Evolutionary conservation across 371 early-diverging fungal genomes (phyloP).

Genomic region (Saksenaea vasiformis): DNA sequence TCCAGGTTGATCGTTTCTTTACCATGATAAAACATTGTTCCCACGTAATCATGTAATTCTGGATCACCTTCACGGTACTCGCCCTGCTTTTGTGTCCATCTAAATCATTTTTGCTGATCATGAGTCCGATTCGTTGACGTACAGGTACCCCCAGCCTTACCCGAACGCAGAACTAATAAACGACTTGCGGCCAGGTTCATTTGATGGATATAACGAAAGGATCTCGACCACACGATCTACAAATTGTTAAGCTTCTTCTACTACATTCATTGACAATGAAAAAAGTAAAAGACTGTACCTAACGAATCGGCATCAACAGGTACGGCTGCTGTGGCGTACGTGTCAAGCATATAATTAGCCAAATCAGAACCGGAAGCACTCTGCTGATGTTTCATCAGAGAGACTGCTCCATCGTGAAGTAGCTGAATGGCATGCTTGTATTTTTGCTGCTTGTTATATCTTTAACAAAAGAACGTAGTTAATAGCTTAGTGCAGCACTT

Average conservation of each 20-base stretch:
- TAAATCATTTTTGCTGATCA: constrained; percentile 13
- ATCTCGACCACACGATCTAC: constrained; percentile 63
- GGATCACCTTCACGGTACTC: constrained; percentile 75
- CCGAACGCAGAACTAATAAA: constrained; percentile 49
- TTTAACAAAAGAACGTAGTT: constrained; percentile 21
- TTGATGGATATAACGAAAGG: constrained; percentile 41
- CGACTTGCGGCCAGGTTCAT: constrained; percentile 45
- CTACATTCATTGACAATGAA: neutral
- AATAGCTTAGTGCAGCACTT: neutral
- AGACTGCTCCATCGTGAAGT: constrained; percentile 74
- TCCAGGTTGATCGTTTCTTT: constrained; percentile 2
- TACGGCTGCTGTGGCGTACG: constrained; percentile 71
- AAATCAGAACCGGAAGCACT: constrained; percentile 86
- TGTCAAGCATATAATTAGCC: constrained; percentile 76
- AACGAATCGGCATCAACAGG: constrained; percentile 73
- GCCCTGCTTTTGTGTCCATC: constrained; percentile 71
- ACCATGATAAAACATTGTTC: constrained; percentile 69
- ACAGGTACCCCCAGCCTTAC: constrained; percentile 22
- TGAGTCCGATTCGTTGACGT: neutral
- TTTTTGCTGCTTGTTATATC: constrained; percentile 85
- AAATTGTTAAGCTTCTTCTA: neutral
- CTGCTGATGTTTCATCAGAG: constrained; percentile 80
- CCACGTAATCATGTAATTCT: constrained; percentile 84
- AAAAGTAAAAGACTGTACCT: constrained; percentile 41
- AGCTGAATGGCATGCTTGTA: constrained; percentile 76